Evolutionary conservation across 352 stramenopile genomes (phyloP), one percentile per base, ranked within the genome.

Genomic region (Pythium sp.): DNA sequence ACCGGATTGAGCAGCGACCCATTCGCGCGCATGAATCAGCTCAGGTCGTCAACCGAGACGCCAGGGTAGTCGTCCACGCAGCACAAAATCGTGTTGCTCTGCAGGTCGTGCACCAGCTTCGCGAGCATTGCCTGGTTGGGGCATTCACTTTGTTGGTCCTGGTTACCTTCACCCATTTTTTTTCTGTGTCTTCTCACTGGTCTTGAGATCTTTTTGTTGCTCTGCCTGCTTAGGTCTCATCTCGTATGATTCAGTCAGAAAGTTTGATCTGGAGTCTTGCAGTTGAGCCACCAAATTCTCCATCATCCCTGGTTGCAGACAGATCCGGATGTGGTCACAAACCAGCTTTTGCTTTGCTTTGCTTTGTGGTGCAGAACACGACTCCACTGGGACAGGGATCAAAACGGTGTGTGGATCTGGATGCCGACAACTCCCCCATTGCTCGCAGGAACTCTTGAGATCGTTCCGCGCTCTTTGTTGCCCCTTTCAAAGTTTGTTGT

Each of bases 51-150:
- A 38, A 38, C 34, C 24, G 46, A 26, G 20, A 73, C 68, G 47
- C 68, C 58, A 64, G 68, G 64, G 47, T 73, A 76, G 64, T 71
- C 63, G 28, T 76, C 69, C 9, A 76, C 67, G 65, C 49, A 55
- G 47, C 64, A 68, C 60, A 79, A 71, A 30, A 34, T 74, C 55
- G 43, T 66, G 14, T 74, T 75, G 32, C 60, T 70, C 69, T 74
- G 3, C 70, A 74, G 65, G 65, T 69, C 67, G 58, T 20, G 67
- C 56, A 38, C 34, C 34, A 38, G 34, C 34, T 12, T 38, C 34
- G 34, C 2, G 0, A 38, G 34, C 34, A 38, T 38, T 12, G 28
- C 28, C 28, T 32, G 28, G 28, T 32, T 32, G 28, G 28, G 28
- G 28, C 28, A 32, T 32, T 32, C 28, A 4, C 28, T 32, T 4